These are phyloP conservation scores for Leccinum disarticulatum DNA, from an alignment of 768 basidiomycete species.

Conservation along the genomic window DNA sequence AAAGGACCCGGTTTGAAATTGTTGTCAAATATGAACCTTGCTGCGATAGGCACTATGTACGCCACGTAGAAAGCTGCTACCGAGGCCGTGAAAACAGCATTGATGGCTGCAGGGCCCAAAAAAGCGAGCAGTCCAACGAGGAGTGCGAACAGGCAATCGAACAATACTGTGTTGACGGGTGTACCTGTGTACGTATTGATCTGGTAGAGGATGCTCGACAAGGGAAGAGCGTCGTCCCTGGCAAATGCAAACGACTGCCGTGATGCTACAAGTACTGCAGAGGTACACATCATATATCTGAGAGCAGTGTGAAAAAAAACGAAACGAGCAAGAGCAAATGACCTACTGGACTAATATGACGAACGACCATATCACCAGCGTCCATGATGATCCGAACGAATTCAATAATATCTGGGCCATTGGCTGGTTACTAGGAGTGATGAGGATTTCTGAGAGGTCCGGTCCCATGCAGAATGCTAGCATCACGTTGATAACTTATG, in stretches of 20 bases:
- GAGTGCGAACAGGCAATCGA: slow-evolving; percentile 40
- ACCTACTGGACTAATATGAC: slow-evolving; percentile 48
- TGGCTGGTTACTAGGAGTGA: slow-evolving; percentile 36
- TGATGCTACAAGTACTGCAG: slow-evolving; percentile 44
- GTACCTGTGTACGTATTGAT: slow-evolving; percentile 51
- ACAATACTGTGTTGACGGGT: slow-evolving; percentile 62
- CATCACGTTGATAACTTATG: slow-evolving; percentile 47
- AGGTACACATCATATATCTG: slow-evolving; percentile 46
- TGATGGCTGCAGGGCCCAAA: slow-evolving; percentile 51
- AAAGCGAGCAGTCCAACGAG: slow-evolving; percentile 53
- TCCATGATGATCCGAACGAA: slow-evolving; percentile 41
- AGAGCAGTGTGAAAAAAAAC: not conserved
- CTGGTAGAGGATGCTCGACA: slow-evolving; percentile 50
- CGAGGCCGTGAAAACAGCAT: slow-evolving; percentile 52
- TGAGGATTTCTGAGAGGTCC: slow-evolving; percentile 39
- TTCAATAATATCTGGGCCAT: slow-evolving; percentile 37
- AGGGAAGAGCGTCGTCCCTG: slow-evolving; percentile 58
- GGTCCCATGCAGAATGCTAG: slow-evolving; percentile 59
- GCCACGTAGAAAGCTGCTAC: slow-evolving; percentile 45
- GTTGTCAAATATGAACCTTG: slow-evolving; percentile 47
- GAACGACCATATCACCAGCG: slow-evolving; percentile 32
- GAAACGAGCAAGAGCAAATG: not conserved
- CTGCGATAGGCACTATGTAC: slow-evolving; percentile 45
- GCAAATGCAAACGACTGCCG: slow-evolving; percentile 57
- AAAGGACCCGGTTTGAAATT: slow-evolving; percentile 47